Conservation (phyloP, 1,284 basidiomycete genomes). For the Leccinum fallax region DNA sequence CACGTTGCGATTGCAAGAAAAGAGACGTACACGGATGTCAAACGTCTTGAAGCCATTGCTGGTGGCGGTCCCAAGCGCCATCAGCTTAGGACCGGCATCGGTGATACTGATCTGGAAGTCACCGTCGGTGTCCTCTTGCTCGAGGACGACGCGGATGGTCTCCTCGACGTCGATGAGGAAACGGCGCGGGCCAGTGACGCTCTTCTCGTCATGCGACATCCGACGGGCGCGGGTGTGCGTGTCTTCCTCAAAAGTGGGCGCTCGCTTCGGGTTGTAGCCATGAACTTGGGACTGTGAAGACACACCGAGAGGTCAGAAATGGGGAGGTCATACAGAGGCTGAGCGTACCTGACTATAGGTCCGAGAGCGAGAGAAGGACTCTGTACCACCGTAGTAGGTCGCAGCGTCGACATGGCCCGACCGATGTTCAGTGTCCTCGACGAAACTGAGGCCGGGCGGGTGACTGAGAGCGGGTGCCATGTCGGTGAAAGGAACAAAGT, state of each 20-base stretch:
- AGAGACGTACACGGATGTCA: conserved; percentile 81
- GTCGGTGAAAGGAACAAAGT: conserved; percentile 1
- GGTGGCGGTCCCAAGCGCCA: conserved; percentile 93
- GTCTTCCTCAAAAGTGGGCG: conserved; percentile 75
- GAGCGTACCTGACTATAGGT: conserved; percentile 79
- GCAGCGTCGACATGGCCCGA: conserved; percentile 70
- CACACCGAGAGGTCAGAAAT: conserved; percentile 14
- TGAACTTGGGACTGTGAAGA: conserved; percentile 56
- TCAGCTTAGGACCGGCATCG: conserved; percentile 95
- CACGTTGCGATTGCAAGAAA: background rate
- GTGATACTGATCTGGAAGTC: conserved; percentile 97
- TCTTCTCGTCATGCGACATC: conserved; percentile 85
- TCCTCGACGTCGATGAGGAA: conserved; percentile 99
- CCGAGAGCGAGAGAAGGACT: conserved; percentile 75
- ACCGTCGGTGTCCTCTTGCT: conserved; percentile 97
- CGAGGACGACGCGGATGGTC: conserved; percentile 93
- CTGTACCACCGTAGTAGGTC: conserved; percentile 81
- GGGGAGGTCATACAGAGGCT: conserved; percentile 14
- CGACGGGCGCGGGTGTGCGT: conserved; percentile 70
- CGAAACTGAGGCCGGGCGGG: conserved; percentile 64
- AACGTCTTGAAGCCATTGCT: conserved; percentile 98
- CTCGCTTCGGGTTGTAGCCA: conserved; percentile 66
- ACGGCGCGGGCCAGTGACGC: conserved; percentile 70
- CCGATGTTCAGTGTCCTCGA: conserved; percentile 59
- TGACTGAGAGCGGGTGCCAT: conserved; percentile 60